Evolutionary conservation across 1,284 basidiomycete genomes (phyloP), one percentile per base, ranked within the genome.

Genomic region (Trametes pubescens): DNA sequence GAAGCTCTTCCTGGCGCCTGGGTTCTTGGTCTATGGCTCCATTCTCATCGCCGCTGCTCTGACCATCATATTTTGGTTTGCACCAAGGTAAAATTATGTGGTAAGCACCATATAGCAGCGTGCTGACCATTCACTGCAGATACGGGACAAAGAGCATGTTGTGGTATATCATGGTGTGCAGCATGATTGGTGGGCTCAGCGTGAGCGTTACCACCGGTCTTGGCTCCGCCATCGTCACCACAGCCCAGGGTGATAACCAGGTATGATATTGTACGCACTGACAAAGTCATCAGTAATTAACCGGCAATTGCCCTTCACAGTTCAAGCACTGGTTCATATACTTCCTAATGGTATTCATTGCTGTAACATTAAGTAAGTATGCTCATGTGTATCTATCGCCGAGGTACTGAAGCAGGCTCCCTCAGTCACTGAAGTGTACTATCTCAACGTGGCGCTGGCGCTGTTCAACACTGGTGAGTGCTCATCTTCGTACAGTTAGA

Each of bases 171-270:
- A 81, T 85, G 49, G 93, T 98, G 43, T 99, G 97, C 79, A 95
- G 92, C 68, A 89, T 99, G 83, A 98, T 99, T 73, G 97, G 97
- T 32, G 97, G 98, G 1, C 91, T 99, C 65, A 95, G 92, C 66
- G 97, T 99, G 70, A 96, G 93, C 71, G 96, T 97, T 64, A 98
- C 96, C 3, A 96, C 95, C 48, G 97, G 97, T 38, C 85, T 99
- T 22, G 97, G 97, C 40, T 82, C 94, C 24, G 92, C 95, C 46
- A 98, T 99, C 72, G 87, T 99, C 37, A 90, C 93, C 38, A 91
- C 89, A 46, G 93, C 91, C 21, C 83, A 88, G 78, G 96, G 96
- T 51, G 85, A 93, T 73, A 97, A 93, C 75, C 95, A 96, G 85
- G 91, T 87, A 14, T 14, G 22, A 26, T n/a, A 13, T 4, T 24